Percentiles rank a stretch among this genome's conserved stretches.
These are phyloP conservation scores for Calonectria fujianensis DNA, from an alignment of 2,329 filamentous ascomycete genomes.

Conservation along the genomic window DNA sequence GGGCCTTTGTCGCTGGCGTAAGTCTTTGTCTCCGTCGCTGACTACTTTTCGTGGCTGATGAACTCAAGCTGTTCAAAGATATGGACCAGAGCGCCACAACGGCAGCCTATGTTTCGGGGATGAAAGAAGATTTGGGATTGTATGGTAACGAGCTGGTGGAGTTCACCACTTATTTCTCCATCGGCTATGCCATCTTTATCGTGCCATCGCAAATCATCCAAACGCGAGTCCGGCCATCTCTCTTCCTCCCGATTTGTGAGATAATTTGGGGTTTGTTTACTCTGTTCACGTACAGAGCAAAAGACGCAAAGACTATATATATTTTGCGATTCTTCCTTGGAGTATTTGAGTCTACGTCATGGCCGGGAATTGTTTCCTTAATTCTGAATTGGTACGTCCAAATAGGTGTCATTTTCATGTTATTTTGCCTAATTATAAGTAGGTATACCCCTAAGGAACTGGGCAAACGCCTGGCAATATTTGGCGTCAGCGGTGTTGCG, in stretches of 20 bases:
- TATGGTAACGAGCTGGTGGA: slow-evolving; percentile 50
- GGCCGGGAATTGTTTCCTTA: slow-evolving; percentile 50
- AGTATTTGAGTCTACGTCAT: slow-evolving; percentile 51
- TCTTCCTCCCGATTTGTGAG: slow-evolving; percentile 49
- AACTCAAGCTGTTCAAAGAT: slow-evolving; percentile 39
- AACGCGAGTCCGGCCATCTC: slow-evolving; percentile 48
- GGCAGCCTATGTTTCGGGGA: slow-evolving; percentile 48
- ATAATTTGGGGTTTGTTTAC: slow-evolving; percentile 51
- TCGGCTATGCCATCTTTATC: slow-evolving; percentile 51
- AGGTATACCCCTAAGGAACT: slow-evolving; percentile 50
- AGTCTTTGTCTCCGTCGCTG: neutral
- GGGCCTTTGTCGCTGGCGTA: slow-evolving; percentile 50
- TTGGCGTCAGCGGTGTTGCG: slow-evolving; percentile 50
- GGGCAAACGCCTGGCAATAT: slow-evolving; percentile 50
- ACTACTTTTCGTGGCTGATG: neutral
- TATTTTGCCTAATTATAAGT: neutral
- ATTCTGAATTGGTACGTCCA: slow-evolving; percentile 50
- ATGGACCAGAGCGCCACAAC: slow-evolving; percentile 52
- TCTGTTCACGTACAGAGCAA: slow-evolving; percentile 44
- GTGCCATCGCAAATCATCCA: slow-evolving; percentile 50
- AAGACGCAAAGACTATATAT: slow-evolving; percentile 45
- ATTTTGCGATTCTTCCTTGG: slow-evolving; percentile 50
- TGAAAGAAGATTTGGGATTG: slow-evolving; percentile 47
- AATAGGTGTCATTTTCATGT: rapidly evolving
- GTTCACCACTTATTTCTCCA: slow-evolving; percentile 53